Evolutionary conservation across 139 green algal genomes (phyloP).

Genomic region (Closterium sp.): DNA sequence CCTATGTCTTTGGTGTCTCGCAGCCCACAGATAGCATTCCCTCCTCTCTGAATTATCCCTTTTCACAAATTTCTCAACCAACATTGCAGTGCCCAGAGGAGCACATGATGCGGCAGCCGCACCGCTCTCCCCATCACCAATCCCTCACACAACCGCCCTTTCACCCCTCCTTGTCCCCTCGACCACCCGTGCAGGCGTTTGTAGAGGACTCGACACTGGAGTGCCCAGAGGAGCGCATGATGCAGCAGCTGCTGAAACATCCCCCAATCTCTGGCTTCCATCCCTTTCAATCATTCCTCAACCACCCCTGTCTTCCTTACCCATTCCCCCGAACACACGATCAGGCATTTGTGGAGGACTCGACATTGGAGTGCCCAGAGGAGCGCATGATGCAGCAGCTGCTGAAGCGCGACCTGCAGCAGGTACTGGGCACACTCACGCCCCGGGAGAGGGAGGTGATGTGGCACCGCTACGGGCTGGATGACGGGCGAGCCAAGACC

Average conservation of each 20-base stretch:
- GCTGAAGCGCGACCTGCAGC: slow-evolving; percentile 39
- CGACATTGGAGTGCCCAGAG: slow-evolving; percentile 31
- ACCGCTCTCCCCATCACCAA: too few species aligned
- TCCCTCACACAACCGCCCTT: too few species aligned
- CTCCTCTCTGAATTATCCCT: not conserved
- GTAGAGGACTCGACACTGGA: slow-evolving; percentile 23
- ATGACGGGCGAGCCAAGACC: slow-evolving; percentile 65
- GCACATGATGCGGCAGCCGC: too few species aligned
- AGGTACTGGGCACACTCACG: slow-evolving; percentile 66
- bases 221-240: too few species aligned
- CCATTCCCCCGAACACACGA: not conserved
- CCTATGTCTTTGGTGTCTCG: not conserved
- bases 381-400: slow-evolving; percentile 35
- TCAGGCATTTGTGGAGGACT: slow-evolving; percentile 34
- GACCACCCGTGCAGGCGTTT: not conserved
- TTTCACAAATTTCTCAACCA: too few species aligned
- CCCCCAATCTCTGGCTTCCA: too few species aligned
- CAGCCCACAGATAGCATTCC: not conserved
- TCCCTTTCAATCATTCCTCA: not conserved
- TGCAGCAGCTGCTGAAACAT: too few species aligned
- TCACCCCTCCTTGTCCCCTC: too few species aligned
- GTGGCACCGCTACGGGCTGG: slow-evolving; percentile 87
- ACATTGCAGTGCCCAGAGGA: too few species aligned
- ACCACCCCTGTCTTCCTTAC: not conserved
- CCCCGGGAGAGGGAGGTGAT: slow-evolving; percentile 80